A percentile compares a stretch with the other conserved stretches of the same genome.
Evolutionary conservation across 2,329 filamentous ascomycete genomes (phyloP).

Genomic region (Aspergillus sp.): DNA sequence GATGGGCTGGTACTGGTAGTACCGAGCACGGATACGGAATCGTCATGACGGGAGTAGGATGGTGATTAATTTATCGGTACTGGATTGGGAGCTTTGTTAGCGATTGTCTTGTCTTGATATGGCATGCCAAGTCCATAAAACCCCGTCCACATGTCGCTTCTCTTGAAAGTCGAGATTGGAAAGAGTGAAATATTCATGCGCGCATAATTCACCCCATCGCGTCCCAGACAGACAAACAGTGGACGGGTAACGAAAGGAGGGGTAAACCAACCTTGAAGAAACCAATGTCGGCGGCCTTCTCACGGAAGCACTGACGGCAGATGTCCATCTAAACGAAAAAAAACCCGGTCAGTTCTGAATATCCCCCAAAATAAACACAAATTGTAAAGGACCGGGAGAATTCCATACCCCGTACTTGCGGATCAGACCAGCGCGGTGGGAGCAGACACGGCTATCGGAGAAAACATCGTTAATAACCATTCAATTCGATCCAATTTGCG

Average conservation of each 20-base stretch:
- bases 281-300: conserved; percentile 67
- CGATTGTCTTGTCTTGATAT: neutral
- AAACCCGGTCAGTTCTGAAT: conserved; percentile 17
- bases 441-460: conserved; percentile 69
- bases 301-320: conserved; percentile 69
- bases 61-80: conserved; percentile 36
- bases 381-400: neutral
- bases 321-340: conserved; percentile 46
- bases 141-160: neutral
- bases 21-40: conserved; percentile 28
- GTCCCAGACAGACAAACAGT: no score
- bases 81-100: conserved; percentile 21
- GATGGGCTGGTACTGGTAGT: neutral
- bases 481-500: neutral
- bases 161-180: no score
- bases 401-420: conserved; percentile 82
- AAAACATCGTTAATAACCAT: conserved; percentile 24
- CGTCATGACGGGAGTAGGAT: conserved; percentile 32
- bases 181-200: no score
- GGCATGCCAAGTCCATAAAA: neutral
- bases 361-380: neutral
- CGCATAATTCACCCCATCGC: no score
- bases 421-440: conserved; percentile 98
- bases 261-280: conserved; percentile 62
- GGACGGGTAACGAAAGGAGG: neutral